A percentile compares a stretch with the other conserved stretches of the same genome.
Conservation (phyloP, 106 monocot species). For the Acanthochlamys bracteata region DNA sequence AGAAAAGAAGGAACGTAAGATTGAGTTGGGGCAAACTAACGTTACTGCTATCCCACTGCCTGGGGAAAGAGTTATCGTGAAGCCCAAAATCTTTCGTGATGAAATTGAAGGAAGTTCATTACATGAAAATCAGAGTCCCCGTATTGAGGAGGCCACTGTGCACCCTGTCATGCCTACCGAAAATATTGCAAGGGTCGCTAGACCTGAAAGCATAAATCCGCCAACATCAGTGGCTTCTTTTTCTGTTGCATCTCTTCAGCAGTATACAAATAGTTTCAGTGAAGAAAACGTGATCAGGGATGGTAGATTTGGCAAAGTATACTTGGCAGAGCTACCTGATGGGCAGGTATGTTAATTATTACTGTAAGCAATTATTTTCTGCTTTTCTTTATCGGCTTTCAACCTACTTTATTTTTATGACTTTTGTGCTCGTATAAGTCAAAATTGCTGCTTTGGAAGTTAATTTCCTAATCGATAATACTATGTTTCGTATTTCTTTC, state of each 20-base stretch:
- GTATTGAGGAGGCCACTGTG: slow-evolving; percentile 41
- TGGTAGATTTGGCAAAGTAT: slow-evolving; percentile 67
- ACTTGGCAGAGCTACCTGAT: slow-evolving; percentile 59
- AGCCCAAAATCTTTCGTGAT: neutral
- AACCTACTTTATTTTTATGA: no score
- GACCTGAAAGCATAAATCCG: slow-evolving; percentile 21
- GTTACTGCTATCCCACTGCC: slow-evolving; percentile 27
- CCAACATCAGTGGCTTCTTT: slow-evolving; percentile 55
- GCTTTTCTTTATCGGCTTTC: no score
- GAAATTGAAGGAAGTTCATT: slow-evolving; percentile 3
- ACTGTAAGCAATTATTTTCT: neutral
- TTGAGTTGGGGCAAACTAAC: slow-evolving; percentile 18
- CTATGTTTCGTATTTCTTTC: no score
- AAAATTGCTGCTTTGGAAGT: no score
- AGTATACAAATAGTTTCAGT: slow-evolving; percentile 86
- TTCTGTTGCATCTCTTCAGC: slow-evolving; percentile 86
- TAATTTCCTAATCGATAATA: no score
- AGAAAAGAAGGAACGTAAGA: slow-evolving; percentile 21
- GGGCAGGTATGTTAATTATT: slow-evolving; percentile 57
- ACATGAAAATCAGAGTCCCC: slow-evolving; percentile 9
- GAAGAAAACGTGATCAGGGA: slow-evolving; percentile 82
- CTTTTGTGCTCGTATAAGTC: no score
- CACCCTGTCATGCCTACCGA: slow-evolving; percentile 29
- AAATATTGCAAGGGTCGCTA: slow-evolving; percentile 8
- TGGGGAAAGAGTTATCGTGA: slow-evolving; percentile 12